Evolutionary conservation across 2,329 filamentous ascomycete species (phyloP), one percentile per base, ranked within the genome.

Genomic region (Ophiostoma sp.): DNA sequence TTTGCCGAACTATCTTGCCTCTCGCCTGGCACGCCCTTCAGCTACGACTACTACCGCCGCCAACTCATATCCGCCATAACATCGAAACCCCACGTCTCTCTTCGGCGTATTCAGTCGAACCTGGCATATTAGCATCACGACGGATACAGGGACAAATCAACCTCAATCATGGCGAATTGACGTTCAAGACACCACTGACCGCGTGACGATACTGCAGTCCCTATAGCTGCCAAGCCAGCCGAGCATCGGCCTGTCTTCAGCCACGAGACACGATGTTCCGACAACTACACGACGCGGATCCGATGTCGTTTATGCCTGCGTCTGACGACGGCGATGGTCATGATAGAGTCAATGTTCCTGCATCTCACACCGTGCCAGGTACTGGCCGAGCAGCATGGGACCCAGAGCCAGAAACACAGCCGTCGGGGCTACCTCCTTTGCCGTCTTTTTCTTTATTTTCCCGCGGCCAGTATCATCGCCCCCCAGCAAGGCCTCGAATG

Each of bases 381-480:
- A 0, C 31, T 10, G 35, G 20, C 7, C 15, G 17, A n/a, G 20
- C 11, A 62, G 15, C 57, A 17, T 17, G 35, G 7, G 8, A 23
- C 6, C 8, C 35, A 13, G 20, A 15, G 8, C 10, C 17, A 6
- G 35, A 65, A n/a, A 15, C 15, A 8, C 35, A 20, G 3, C 35
- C 33, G 15, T 23, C 20, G 15, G 62, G 62, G 17, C 35, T 65
- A 20, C 33, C 62, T 36, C n/a, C 62, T 2, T 39, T 65, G 35
- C 62, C 35, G 20, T 65, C 62, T 20, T 65, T 65, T 17, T 65
- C 62, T 39, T 23, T 20, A 23, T 39, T 65, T 41, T 20, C 62
- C 35, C 60, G 33, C 20, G 35, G 62, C 35, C 62, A 65, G 35
- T 7, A 65, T 20, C 20, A 39, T 11, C 20, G 1, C n/a, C 20